Conservation (phyloP, 345 rosid genomes). For the Citrus sinensis region DNA sequence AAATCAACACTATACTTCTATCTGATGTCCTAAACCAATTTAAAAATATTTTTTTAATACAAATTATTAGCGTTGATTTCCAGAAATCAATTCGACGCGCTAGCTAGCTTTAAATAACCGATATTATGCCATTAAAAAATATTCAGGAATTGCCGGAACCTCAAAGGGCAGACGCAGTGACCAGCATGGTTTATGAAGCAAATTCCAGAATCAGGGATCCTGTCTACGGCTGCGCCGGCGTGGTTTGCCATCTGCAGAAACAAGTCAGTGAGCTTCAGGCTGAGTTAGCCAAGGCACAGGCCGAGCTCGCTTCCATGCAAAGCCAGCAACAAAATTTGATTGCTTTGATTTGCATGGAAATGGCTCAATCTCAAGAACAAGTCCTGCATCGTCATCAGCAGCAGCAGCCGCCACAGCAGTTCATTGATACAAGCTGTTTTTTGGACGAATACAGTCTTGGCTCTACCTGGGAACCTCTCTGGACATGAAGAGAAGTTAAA, state of each 20-base stretch:
- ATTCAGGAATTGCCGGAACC: conserved; percentile 69
- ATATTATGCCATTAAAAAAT: too few species aligned
- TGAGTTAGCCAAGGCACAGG: conserved; percentile 53
- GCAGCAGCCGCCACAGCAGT: conserved; percentile 14
- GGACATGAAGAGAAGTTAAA: conserved; percentile 24
- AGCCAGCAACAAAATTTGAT: conserved; percentile 47
- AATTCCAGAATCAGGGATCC: conserved; percentile 74
- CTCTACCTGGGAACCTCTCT: conserved; percentile 52
- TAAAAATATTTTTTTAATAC: too few species aligned
- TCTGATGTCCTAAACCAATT: too few species aligned
- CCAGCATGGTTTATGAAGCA: conserved; percentile 91
- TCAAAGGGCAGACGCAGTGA: conserved; percentile 73
- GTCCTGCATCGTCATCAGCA: neutral
- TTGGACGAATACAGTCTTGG: conserved; percentile 38
- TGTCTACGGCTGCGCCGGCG: conserved; percentile 71
- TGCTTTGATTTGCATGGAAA: conserved; percentile 52
- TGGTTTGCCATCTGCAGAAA: conserved; percentile 48
- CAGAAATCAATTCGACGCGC: too few species aligned
- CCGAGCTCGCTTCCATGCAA: conserved; percentile 48
- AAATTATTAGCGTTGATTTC: too few species aligned
- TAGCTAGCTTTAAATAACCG: too few species aligned
- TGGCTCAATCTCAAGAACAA: conserved; percentile 29
- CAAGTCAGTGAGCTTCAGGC: conserved; percentile 58
- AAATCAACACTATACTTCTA: too few species aligned
- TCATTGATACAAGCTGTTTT: conserved; percentile 41